These are phyloP conservation scores for Leccinum griseonigrum DNA, from an alignment of 1,284 basidiomycete genomes.

Conservation along the genomic window DNA sequence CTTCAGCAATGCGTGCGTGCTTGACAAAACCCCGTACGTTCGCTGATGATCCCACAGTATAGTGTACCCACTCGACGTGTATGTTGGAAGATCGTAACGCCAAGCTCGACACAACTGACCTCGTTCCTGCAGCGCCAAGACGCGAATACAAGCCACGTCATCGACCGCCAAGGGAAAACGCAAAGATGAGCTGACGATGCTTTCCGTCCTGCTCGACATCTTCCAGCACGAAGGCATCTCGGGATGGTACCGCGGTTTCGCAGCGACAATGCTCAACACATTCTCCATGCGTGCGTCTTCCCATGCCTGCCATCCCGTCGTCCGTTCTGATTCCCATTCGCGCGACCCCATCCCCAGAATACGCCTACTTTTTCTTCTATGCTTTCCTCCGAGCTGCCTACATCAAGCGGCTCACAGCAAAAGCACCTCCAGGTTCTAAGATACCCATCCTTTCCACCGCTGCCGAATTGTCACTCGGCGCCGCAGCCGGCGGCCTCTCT, in stretches of 20 bases:
- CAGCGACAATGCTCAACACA: slow-evolving; percentile 98
- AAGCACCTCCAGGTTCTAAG: slow-evolving; percentile 56
- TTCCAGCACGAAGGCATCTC: slow-evolving; percentile 75
- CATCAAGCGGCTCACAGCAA: slow-evolving; percentile 62
- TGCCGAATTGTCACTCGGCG: slow-evolving; percentile 86
- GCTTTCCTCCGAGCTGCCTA: slow-evolving; percentile 86
- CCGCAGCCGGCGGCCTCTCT: slow-evolving; percentile 89
- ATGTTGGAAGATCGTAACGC: slow-evolving; percentile 37
- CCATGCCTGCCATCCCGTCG: background rate
- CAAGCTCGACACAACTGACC: slow-evolving; percentile 2
- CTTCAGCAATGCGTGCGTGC: slow-evolving; percentile 86
- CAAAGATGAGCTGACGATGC: slow-evolving; percentile 59
- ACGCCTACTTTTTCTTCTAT: slow-evolving; percentile 99
- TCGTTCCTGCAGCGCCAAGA: slow-evolving; percentile 72
- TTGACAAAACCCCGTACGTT: background rate
- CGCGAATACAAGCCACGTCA: slow-evolving; percentile 82
- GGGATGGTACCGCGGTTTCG: slow-evolving; percentile 91
- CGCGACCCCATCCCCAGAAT: slow-evolving; percentile 56
- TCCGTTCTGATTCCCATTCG: background rate
- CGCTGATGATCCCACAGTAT: slow-evolving; percentile 52
- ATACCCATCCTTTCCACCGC: slow-evolving; percentile 68
- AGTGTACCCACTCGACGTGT: slow-evolving; percentile 95
- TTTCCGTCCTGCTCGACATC: slow-evolving; percentile 66
- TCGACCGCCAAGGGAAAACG: slow-evolving; percentile 48
- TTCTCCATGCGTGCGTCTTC: slow-evolving; percentile 86